These are phyloP conservation scores for Vickermania ingenoplastis DNA, from an alignment of 208 protist species.

Conservation along the genomic window DNA sequence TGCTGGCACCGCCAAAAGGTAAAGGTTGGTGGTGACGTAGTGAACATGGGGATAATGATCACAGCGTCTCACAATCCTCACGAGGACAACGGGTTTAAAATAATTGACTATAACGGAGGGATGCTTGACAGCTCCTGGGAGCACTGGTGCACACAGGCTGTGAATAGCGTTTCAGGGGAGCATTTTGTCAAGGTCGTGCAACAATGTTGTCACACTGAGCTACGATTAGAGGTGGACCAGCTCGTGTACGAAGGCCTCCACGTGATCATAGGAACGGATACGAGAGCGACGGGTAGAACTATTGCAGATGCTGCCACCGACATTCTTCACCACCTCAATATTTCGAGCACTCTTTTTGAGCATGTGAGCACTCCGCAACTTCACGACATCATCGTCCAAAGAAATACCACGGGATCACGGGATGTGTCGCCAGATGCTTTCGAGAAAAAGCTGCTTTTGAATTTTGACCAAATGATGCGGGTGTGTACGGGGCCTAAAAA, in stretches of 20 bases:
- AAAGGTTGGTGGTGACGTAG: conserved; percentile 2
- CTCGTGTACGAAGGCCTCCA: conserved; percentile 6
- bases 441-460: conserved; percentile 18
- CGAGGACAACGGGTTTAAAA: conserved; percentile 82
- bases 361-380: conserved; percentile 63
- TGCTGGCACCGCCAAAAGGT: conserved; percentile 16
- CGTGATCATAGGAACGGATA: conserved; percentile 47
- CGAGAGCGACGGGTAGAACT: conserved; percentile 23
- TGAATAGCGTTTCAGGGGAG: conserved; percentile 37
- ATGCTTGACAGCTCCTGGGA: conserved; percentile 75
- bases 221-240: background rate
- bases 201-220: conserved; percentile 14
- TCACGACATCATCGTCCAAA: conserved; percentile 43
- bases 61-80: conserved; percentile 85
- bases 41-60: conserved; percentile 61
- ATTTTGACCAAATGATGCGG: conserved; percentile 19
- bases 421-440: conserved; percentile 20
- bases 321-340: conserved; percentile 11
- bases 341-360: conserved; percentile 13
- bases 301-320: conserved; percentile 26
- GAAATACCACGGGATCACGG: conserved; percentile 3
- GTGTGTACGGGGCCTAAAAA: background rate
- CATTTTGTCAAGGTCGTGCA: conserved; percentile 34
- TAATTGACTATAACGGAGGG: conserved; percentile 69
- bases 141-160: conserved; percentile 33